Evolutionary conservation across 2,329 filamentous ascomycete genomes (phyloP).

Genomic region (Monosporascus sp.): DNA sequence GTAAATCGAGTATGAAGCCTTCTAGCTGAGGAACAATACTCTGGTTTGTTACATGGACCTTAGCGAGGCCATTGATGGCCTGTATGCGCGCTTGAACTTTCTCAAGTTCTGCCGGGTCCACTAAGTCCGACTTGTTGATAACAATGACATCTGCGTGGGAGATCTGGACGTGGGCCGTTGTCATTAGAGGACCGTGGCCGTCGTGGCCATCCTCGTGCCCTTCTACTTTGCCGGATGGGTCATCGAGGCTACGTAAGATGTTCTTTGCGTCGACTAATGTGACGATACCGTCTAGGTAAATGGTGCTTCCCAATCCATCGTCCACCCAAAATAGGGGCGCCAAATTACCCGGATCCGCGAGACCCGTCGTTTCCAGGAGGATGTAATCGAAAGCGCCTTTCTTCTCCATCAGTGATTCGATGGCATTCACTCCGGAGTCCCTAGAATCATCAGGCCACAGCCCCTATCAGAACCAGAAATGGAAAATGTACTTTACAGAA

Average conservation of each 20-base stretch:
- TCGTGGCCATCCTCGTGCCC: slow-evolving; percentile 46
- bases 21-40: slow-evolving; percentile 78
- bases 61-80: slow-evolving; percentile 87
- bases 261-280: slow-evolving; percentile 96
- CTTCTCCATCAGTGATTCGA: slow-evolving; percentile 92
- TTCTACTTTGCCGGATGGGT: slow-evolving; percentile 53
- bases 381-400: slow-evolving; percentile 97
- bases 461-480: not conserved
- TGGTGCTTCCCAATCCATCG: slow-evolving; percentile 87
- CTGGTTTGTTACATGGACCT: slow-evolving; percentile 74
- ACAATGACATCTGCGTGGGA: slow-evolving; percentile 94
- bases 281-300: slow-evolving; percentile 95
- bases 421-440: slow-evolving; percentile 88
- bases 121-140: slow-evolving; percentile 89
- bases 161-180: slow-evolving; percentile 92
- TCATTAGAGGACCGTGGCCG: slow-evolving; percentile 64
- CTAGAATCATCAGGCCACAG: slow-evolving; percentile 37
- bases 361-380: slow-evolving; percentile 88
- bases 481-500: slow-evolving; percentile 70
- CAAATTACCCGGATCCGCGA: slow-evolving; percentile 93
- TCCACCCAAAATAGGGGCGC: slow-evolving; percentile 98
- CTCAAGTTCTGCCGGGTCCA: slow-evolving; percentile 64
- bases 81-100: slow-evolving; percentile 65
- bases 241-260: slow-evolving; percentile 75
- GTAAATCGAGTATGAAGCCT: slow-evolving; percentile 80